These are phyloP conservation scores for Salix koriyanagi DNA, from an alignment of 345 rosid genomes.

Conservation along the genomic window DNA sequence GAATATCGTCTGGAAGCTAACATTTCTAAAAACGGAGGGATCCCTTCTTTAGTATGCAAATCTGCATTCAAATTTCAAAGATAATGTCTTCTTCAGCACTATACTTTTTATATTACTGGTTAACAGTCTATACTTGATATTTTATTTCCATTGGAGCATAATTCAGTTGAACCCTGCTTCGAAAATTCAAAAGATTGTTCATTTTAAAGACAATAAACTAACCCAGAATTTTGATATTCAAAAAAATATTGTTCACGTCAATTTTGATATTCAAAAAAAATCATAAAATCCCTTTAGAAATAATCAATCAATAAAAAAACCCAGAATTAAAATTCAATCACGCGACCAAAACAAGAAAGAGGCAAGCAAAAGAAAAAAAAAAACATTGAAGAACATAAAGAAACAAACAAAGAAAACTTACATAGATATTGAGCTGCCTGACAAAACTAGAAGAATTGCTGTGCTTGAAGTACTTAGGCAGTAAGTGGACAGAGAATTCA, in stretches of 20 bases:
- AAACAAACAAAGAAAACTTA: slow-evolving; percentile 28
- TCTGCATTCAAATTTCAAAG: not conserved
- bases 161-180: not conserved
- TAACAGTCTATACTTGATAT: not conserved
- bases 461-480: slow-evolving; percentile 79
- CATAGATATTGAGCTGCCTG: slow-evolving; percentile 89
- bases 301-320: not conserved
- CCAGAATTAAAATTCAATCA: not conserved
- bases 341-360: not conserved
- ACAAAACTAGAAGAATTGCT: slow-evolving; percentile 76
- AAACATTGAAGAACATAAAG: not conserved
- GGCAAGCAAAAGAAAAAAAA: not conserved
- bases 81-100: not conserved
- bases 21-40: not conserved
- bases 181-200: not conserved
- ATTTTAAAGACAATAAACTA: not conserved
- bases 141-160: not conserved
- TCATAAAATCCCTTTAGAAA: not conserved
- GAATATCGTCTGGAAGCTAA: not conserved
- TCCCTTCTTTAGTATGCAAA: not conserved
- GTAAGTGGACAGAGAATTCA: slow-evolving; percentile 55
- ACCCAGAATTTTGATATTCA: not conserved
- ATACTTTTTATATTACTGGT: not conserved
- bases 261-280: not conserved
- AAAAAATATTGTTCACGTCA: not conserved